phyloP scores from a whole-genome alignment of 208 protist genomes.

The Acanthamoeba lenticulata region DNA sequence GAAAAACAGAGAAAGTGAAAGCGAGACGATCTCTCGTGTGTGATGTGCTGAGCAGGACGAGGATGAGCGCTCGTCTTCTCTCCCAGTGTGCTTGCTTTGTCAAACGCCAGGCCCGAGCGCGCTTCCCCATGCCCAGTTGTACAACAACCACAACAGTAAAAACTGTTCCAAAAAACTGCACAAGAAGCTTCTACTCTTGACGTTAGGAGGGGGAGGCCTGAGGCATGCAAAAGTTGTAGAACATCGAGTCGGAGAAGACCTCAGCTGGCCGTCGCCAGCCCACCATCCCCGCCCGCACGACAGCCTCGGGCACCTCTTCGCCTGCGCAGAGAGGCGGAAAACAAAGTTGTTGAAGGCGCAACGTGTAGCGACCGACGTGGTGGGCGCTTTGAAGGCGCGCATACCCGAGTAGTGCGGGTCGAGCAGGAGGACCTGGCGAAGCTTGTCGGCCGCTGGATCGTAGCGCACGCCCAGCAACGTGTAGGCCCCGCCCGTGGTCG shows the following conservation, averaged over 20 bases:
- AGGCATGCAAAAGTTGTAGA: slow-evolving; percentile 53
- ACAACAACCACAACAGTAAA: not conserved
- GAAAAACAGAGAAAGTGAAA: no score
- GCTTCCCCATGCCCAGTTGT: no score
- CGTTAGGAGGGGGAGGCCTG: not conserved
- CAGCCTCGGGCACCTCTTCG: not conserved
- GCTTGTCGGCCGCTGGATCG: not conserved
- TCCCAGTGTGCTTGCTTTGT: no score
- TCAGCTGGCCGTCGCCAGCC: not conserved
- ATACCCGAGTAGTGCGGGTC: slow-evolving; percentile 2
- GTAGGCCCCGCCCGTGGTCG: slow-evolving; percentile 17
- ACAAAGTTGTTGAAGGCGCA: not conserved
- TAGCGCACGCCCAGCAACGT: slow-evolving; percentile 7
- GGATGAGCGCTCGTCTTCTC: no score
- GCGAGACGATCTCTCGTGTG: no score
- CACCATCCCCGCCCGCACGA: not conserved
- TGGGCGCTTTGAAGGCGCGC: no score
- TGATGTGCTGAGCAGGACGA: no score
- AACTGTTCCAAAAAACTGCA: not conserved
- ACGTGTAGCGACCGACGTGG: no score
- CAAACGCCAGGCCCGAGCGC: no score
- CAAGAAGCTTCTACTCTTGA: not conserved
- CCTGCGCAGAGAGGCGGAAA: not conserved
- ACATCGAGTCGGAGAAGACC: slow-evolving; percentile 58
- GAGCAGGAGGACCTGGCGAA: not conserved